phyloP scores from a whole-genome alignment of 306 rosid species.

The Lithocarpus polystachyus region DNA sequence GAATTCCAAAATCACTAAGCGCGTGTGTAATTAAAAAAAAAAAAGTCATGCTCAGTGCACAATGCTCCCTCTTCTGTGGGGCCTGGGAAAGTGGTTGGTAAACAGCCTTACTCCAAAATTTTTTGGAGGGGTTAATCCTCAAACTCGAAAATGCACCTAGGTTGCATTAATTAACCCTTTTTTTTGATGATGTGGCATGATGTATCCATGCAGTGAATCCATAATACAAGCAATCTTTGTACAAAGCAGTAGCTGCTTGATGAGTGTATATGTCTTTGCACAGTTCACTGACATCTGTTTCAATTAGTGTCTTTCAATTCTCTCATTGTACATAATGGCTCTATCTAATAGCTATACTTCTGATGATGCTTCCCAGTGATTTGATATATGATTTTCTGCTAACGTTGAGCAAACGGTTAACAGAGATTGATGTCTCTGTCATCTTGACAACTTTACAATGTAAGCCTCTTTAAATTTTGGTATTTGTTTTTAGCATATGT shows the following conservation, averaged over 20 bases:
- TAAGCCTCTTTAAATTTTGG: slow-evolving; percentile 36
- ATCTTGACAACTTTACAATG: slow-evolving; percentile 73
- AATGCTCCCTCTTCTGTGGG: too few species aligned
- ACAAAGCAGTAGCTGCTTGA: not conserved
- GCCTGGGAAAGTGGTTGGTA: too few species aligned
- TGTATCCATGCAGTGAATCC: not conserved
- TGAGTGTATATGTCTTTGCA: not conserved
- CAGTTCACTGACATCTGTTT: not conserved
- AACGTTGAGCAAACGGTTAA: slow-evolving; percentile 69
- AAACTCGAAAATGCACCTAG: too few species aligned
- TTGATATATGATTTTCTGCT: slow-evolving; percentile 74
- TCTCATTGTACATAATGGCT: not conserved
- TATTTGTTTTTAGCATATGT: not conserved
- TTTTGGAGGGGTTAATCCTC: too few species aligned
- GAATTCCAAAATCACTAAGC: too few species aligned
- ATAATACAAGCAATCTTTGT: not conserved
- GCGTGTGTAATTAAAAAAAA: too few species aligned
- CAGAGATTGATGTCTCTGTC: slow-evolving; percentile 79
- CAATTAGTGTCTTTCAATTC: not conserved
- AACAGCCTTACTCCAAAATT: too few species aligned
- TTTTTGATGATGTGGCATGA: not conserved
- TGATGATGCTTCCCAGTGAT: slow-evolving; percentile 60
- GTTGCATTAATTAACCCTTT: too few species aligned
- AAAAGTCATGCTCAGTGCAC: too few species aligned
- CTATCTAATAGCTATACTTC: slow-evolving; percentile 29